A percentile compares a stretch with the other conserved stretches of the same genome.
phyloP scores from a whole-genome alignment of 2,329 filamentous ascomycete genomes.

The Fusarium subglutinans region DNA sequence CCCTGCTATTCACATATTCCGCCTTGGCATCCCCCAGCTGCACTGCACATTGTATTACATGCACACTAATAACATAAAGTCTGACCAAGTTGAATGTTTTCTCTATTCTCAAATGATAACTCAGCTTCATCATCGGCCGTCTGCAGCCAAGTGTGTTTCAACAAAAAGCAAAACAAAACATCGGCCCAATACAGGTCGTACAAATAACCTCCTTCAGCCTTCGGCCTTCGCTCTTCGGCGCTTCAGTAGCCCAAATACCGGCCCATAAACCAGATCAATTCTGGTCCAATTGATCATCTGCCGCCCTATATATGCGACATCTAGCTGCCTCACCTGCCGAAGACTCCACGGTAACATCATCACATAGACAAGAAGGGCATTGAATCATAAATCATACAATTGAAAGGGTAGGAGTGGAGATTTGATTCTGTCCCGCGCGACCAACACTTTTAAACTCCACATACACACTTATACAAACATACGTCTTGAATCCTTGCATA shows the following conservation, averaged over 20 bases:
- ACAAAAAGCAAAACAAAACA: background rate
- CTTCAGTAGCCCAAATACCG: slow-evolving; percentile 5
- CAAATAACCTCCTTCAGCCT: background rate
- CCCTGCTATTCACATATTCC: background rate
- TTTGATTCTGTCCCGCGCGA: slow-evolving; percentile 42
- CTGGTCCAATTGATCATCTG: background rate
- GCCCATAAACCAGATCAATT: background rate
- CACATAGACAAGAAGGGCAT: background rate
- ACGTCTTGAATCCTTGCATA: slow-evolving; percentile 6
- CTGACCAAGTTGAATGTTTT: background rate
- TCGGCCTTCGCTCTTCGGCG: background rate
- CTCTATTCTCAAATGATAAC: background rate
- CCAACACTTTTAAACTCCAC: slow-evolving; percentile 23
- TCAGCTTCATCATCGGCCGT: background rate
- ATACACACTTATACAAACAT: slow-evolving; percentile 18
- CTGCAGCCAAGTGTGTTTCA: background rate
- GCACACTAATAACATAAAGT: background rate
- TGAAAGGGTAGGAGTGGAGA: slow-evolving; percentile 45
- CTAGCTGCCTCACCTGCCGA: background rate
- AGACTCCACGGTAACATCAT: background rate
- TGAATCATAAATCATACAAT: slow-evolving; percentile 9
- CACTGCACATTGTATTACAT: background rate
- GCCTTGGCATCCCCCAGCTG: background rate
- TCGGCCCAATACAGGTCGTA: background rate
- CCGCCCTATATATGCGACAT: background rate